phyloP scores from a whole-genome alignment of 2,329 filamentous ascomycete species.

The Cadophora gregata region DNA sequence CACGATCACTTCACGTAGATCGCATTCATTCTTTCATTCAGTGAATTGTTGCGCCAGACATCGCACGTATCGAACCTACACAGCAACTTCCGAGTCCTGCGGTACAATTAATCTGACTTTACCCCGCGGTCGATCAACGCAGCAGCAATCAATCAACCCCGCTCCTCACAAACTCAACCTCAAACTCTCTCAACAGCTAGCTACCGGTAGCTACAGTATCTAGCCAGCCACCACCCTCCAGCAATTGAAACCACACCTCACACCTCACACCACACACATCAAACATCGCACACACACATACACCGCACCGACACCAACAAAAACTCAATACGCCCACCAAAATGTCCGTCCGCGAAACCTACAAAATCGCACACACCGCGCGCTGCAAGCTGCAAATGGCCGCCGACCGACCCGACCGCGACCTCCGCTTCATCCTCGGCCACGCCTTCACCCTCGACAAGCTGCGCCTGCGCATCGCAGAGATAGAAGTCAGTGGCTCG shows the following conservation, averaged over 20 bases:
- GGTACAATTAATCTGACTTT: slow-evolving; percentile 2
- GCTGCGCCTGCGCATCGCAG: slow-evolving; percentile 32
- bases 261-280: too few relatives aligned
- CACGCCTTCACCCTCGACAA: slow-evolving; percentile 39
- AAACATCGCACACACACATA: too few relatives aligned
- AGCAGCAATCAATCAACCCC: not conserved
- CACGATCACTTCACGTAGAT: not conserved
- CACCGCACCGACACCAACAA: too few relatives aligned
- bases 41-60: not conserved
- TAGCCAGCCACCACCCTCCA: too few relatives aligned
- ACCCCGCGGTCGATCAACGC: not conserved
- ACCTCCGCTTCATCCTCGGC: slow-evolving; percentile 36
- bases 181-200: not conserved
- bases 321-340: too few relatives aligned
- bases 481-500: slow-evolving; percentile 31
- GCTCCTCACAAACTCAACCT: not conserved
- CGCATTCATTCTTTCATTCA: not conserved
- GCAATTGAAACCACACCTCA: not conserved
- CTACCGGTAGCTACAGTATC: too few relatives aligned
- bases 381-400: slow-evolving; percentile 36
- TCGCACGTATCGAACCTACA: not conserved
- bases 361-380: slow-evolving; percentile 32
- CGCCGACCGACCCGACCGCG: slow-evolving; percentile 34
- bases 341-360: slow-evolving; percentile 30
- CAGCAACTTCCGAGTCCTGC: too few relatives aligned